These are phyloP conservation scores for Cyphellophora attinorum DNA, from an alignment of 2,329 filamentous ascomycete species.

Conservation along the genomic window DNA sequence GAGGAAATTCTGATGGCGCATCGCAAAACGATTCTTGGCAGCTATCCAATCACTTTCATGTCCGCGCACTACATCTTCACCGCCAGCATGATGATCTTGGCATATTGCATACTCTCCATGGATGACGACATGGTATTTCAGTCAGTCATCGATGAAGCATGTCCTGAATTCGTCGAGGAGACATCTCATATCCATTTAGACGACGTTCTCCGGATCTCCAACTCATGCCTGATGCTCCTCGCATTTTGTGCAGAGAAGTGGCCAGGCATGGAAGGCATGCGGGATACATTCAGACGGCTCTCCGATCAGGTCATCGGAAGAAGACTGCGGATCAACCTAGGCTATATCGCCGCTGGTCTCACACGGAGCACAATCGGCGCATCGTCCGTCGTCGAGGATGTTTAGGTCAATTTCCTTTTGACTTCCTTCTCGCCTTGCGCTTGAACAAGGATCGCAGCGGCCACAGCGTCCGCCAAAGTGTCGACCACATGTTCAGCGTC, in stretches of 20 bases:
- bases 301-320: no score
- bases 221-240: constrained; percentile 11
- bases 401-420: no score
- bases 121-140: constrained; percentile 12
- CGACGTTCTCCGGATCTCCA: constrained; percentile 9
- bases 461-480: no score
- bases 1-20: constrained; percentile 19
- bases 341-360: no score
- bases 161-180: constrained; percentile 3
- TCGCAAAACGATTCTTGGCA: constrained; percentile 11
- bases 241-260: constrained; percentile 9
- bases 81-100: constrained; percentile 20
- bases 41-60: constrained; percentile 21
- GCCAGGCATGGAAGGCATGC: constrained; percentile 13
- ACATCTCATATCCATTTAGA: constrained; percentile 7
- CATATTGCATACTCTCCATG: constrained; percentile 18
- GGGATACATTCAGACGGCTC: constrained; percentile 11
- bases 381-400: no score
- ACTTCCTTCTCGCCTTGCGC: no score
- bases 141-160: no score
- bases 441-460: no score
- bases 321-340: no score
- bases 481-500: no score
- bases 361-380: no score
- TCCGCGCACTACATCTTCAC: constrained; percentile 22